Base-by-base conservation (phyloP, 805 yeast genomes). In the Metschnikowia similis region DNA sequence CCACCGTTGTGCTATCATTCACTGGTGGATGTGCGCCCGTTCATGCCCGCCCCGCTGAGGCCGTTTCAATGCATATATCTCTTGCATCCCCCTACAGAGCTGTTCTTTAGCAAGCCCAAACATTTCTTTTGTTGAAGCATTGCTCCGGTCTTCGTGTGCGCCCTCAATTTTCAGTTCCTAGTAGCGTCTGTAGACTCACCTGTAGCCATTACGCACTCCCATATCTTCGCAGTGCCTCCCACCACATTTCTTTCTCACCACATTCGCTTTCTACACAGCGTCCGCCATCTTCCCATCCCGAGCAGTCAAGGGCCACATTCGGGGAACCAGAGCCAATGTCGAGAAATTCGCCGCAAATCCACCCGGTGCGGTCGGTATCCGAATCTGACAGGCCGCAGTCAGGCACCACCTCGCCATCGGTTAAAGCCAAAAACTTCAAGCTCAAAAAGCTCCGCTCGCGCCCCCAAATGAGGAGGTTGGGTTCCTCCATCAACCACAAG, bases 401-500 rank as follows among this genome's bases (percentile, higher is more conserved):
- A 38, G 39, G 21, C n/a, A 32, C 44, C 31, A 49, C 49, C 26
- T 51, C 58, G 26, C 60, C 58, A 2, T 35, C 54, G 13, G 21
- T 48, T 32, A 51, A 46, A 28, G 44, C 57, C 21, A 52, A 47
- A 45, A 38, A 31, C n/a, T 45, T 47, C 16, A 55, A 56, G 42
- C 45, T 54, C 36, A 57, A 51, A 50, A 51, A 50, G 31, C 50
- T 48, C 49, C 66, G 63, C 51, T 60, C 65, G 30, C 63, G 63
- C 47, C 75, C 75, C 6, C 71, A 61, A 35, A 55, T 70, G 31
- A 68, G 67, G 48, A 57, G 74, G 26, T 44, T 58, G 35, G 46
- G 57, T 11, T 56, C 67, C 28, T 47, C 54, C 40, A 27, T 47
- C 27, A 56, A 53, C 29, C 50, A 51, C 51, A 73, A 73, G 53